Percentiles rank a stretch among this genome's conserved stretches.
phyloP scores from a whole-genome alignment of 306 rosid species.

The Prinsepia uniflora region DNA sequence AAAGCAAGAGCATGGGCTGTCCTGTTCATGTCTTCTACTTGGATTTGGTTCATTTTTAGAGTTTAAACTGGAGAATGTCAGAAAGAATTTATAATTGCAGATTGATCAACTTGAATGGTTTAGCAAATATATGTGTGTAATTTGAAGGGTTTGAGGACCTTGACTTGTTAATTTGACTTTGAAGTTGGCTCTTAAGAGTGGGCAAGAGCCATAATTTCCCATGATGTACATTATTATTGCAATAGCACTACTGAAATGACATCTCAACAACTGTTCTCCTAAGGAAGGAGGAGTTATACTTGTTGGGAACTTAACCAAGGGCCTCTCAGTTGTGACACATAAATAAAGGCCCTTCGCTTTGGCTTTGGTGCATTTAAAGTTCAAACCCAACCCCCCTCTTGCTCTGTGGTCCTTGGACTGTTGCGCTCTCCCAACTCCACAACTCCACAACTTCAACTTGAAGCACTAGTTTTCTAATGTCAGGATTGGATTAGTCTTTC shows the following conservation, averaged over 20 bases:
- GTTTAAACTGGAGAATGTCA: not conserved
- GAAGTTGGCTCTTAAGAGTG: not conserved
- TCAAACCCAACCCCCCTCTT: slow-evolving; percentile 11
- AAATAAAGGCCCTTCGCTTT: not conserved
- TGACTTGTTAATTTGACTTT: not conserved
- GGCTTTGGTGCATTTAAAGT: slow-evolving; percentile 1
- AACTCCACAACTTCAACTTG: no score
- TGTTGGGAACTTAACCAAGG: not conserved
- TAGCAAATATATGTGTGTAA: not conserved
- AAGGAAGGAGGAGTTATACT: not conserved
- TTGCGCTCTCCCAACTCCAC: no score
- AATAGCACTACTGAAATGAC: not conserved
- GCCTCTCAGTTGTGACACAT: not conserved
- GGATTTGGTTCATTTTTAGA: not conserved
- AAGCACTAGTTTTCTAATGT: not conserved
- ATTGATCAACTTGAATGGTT: not conserved
- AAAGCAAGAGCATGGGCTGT: not conserved
- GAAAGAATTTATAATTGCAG: not conserved
- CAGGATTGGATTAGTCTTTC: not conserved
- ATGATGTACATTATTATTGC: not conserved
- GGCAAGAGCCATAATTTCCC: not conserved
- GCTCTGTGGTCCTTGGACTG: not conserved
- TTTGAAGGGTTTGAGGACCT: not conserved
- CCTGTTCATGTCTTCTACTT: not conserved
- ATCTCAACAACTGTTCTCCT: not conserved